Base-by-base conservation (phyloP, 2,329 filamentous ascomycete genomes). In the Trichoderma aggressivum region DNA sequence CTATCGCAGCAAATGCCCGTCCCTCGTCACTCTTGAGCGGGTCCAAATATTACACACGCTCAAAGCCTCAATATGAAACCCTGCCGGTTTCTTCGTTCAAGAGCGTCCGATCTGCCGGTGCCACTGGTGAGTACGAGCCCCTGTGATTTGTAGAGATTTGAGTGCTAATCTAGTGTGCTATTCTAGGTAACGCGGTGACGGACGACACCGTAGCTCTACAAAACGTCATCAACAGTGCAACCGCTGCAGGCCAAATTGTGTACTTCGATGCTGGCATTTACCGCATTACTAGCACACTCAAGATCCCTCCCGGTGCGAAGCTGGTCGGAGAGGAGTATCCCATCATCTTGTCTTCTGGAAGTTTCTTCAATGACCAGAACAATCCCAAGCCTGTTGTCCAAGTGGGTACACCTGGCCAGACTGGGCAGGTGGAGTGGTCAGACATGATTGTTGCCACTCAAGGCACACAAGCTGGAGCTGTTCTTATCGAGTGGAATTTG, bases 111-210 rank as follows among this genome's bases (percentile, higher is more conserved):
- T 64, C 62, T 26, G 62, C 62, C n/a, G 62, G 62, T 18, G 62
- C 62, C 3, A 64, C 62, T 34, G 62, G 62, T 64, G n/a, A 64
- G 62, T 12, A 24, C 5, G 14, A 11, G 10, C 55, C 8, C n/a
- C 10, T n/a, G 47, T 53, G 14, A 16, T 7, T 5, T 11, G 12
- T 8, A 12, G 34, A 12, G 53, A 11, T 0, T 86, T 16, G 78
- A 87, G 26, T 82, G 84, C 91, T 60, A 88, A 86, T 78, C 92
- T 92, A 75, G 91, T 32, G 26, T 26, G 28, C 24, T 43, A 64
- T 18, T 64, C n/a, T 11, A 64, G 62, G 62, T 34, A 64, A 95
- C 74, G 92, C 91, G 30, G 77, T 80, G 0, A 89, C 90, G 0
- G 92, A 95, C 73, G 92, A 94, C 76, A 79, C 78, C 0, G 72